Evolutionary conservation across 2,329 filamentous ascomycete genomes (phyloP).

Genomic region (Xylariaceae sp.): DNA sequence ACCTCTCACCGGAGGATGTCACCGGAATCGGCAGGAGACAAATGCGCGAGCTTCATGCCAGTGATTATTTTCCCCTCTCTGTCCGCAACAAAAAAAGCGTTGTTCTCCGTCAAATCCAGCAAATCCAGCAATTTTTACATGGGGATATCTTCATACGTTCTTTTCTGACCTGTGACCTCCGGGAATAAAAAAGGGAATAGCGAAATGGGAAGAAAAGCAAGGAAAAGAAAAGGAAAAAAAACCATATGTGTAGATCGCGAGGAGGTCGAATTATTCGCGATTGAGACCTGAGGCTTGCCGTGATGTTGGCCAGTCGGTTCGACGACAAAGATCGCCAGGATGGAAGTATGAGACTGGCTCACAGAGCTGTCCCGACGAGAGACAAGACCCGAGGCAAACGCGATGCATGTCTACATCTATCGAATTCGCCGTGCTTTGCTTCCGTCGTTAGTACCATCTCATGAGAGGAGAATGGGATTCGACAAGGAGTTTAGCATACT

Average conservation of each 20-base stretch:
- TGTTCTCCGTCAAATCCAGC: background rate
- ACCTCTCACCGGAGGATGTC: too few relatives aligned
- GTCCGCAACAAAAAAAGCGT: too few relatives aligned
- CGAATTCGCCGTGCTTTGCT: constrained; percentile 14
- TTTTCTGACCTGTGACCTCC: background rate
- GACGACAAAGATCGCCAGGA: background rate
- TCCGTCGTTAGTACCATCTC: constrained; percentile 10
- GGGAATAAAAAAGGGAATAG: background rate
- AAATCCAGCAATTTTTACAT: background rate
- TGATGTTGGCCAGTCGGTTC: constrained; percentile 1
- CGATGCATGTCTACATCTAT: constrained; percentile 16
- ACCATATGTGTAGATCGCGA: constrained; percentile 3
- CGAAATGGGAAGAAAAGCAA: background rate
- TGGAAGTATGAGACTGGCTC: background rate
- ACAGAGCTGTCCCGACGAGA: constrained; percentile 5
- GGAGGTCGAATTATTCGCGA: constrained; percentile 10
- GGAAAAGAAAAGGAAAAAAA: background rate
- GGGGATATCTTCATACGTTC: background rate
- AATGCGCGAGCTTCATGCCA: too few relatives aligned
- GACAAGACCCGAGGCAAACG: constrained; percentile 10
- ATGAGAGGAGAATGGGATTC: constrained; percentile 9
- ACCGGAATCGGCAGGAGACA: too few relatives aligned
- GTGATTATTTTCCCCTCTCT: too few relatives aligned
- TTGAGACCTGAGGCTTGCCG: constrained; percentile 15
- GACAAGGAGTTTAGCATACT: constrained; percentile 11